Conservation (phyloP, 129 eudicot genomes). For the Chrysanthemum seticuspe region DNA sequence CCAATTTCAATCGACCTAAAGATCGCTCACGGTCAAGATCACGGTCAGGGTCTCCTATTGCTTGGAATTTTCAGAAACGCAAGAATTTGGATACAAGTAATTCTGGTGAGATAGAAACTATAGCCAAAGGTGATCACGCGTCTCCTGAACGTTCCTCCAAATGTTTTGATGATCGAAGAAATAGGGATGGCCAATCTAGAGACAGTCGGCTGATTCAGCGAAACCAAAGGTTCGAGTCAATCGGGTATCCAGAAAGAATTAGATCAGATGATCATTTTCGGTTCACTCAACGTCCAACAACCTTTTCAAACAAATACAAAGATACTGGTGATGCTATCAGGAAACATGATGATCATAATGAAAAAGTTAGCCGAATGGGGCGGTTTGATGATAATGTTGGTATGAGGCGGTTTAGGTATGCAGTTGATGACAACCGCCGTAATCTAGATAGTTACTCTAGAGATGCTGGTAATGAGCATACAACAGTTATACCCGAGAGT, state of each 20-base stretch:
- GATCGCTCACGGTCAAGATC: constrained; percentile 38
- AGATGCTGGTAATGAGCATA: constrained; percentile 25
- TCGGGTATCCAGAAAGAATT: constrained; percentile 44
- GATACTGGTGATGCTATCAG: constrained; percentile 30
- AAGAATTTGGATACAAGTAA: constrained; percentile 29
- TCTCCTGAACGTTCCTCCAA: constrained; percentile 44
- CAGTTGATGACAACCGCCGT: constrained; percentile 3
- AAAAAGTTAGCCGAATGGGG: constrained; percentile 35
- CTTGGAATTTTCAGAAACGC: constrained; percentile 53
- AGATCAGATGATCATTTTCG: constrained; percentile 49
- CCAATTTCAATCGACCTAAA: constrained; percentile 30
- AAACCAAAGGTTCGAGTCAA: constrained; percentile 41
- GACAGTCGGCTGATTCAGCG: constrained; percentile 44
- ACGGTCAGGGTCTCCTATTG: constrained; percentile 60
- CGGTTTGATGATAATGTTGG: constrained; percentile 35
- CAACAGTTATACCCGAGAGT: constrained; percentile 31
- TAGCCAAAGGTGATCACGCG: constrained; percentile 30
- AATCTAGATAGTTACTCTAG: constrained; percentile 15
- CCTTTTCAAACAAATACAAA: constrained; percentile 42
- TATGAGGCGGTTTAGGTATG: constrained; percentile 43
- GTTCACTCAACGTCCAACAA: constrained; percentile 45
- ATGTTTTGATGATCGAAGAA: constrained; percentile 46
- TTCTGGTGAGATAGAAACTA: constrained; percentile 40
- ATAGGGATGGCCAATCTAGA: constrained; percentile 42
- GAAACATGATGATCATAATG: constrained; percentile 38